Evolutionary conservation across 768 basidiomycete species (phyloP).

Genomic region (Lepiota brunneoincarnata): DNA sequence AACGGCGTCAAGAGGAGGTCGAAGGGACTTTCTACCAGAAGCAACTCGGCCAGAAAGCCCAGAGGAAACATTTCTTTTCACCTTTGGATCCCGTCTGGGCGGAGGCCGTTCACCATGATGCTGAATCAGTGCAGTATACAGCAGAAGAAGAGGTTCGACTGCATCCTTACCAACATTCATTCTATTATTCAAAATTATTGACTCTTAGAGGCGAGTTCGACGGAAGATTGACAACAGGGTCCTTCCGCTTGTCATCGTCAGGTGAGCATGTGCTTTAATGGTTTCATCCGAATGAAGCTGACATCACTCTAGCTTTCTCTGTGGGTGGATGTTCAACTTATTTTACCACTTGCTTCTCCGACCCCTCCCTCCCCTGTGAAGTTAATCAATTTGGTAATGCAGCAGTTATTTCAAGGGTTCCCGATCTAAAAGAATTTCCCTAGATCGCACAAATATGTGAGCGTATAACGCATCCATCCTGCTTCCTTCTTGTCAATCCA

Average conservation of each 20-base stretch:
- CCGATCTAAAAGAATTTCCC: neutral
- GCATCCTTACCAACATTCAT: neutral
- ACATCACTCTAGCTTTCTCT: neutral
- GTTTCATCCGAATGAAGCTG: neutral
- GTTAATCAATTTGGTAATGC: slow-evolving; percentile 47
- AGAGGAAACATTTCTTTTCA: slow-evolving; percentile 47
- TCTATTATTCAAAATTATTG: neutral
- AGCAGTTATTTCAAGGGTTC: neutral
- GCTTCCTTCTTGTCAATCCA: neutral
- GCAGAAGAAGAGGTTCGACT: slow-evolving; percentile 44
- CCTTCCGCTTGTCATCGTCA: slow-evolving; percentile 47
- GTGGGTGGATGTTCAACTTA: slow-evolving; percentile 36
- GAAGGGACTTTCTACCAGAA: slow-evolving; percentile 42
- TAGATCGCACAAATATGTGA: slow-evolving; percentile 59
- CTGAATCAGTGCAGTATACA: slow-evolving; percentile 44
- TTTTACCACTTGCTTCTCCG: neutral
- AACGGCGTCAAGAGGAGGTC: slow-evolving; percentile 13
- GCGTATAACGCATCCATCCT: slow-evolving; percentile 2
- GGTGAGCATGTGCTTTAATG: slow-evolving; percentile 26
- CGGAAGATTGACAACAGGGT: slow-evolving; percentile 52
- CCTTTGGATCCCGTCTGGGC: slow-evolving; percentile 43
- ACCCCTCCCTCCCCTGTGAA: slow-evolving; percentile 16
- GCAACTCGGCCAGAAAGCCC: slow-evolving; percentile 33
- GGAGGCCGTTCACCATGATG: slow-evolving; percentile 50
- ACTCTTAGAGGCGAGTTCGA: slow-evolving; percentile 35